A percentile compares a stretch with the other conserved stretches of the same genome.
Evolutionary conservation across 331 rosid species (phyloP).

Genomic region (Saraca asoca): DNA sequence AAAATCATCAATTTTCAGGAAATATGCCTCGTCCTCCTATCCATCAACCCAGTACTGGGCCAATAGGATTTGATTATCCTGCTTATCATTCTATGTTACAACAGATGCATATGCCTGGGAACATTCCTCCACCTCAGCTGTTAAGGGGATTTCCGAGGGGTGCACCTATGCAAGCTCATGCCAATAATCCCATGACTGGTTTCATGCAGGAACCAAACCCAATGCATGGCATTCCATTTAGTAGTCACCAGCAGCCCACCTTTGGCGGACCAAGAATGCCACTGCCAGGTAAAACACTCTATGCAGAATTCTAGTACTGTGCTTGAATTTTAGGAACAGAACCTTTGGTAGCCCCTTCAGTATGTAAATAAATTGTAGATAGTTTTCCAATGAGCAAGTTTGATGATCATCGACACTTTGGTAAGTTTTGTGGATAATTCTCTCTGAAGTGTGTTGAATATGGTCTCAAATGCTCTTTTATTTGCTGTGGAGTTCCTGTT

Average conservation of each 20-base stretch:
- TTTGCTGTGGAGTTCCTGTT: too few relatives aligned
- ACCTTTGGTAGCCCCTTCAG: too few relatives aligned
- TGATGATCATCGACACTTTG: too few relatives aligned
- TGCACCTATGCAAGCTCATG: conserved; percentile 55
- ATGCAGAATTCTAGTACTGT: neutral
- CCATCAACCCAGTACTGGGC: conserved; percentile 56
- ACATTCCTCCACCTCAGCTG: conserved; percentile 66
- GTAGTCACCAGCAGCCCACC: conserved; percentile 57
- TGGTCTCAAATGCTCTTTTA: too few relatives aligned
- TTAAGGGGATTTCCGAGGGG: conserved; percentile 74
- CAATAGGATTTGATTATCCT: conserved; percentile 65
- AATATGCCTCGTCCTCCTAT: conserved; percentile 77
- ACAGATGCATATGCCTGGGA: conserved; percentile 72
- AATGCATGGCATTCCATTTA: conserved; percentile 63
- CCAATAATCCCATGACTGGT: conserved; percentile 56
- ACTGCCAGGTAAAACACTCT: conserved; percentile 53
- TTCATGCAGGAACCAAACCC: conserved; percentile 71
- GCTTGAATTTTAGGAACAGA: neutral
- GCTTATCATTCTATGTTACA: conserved; percentile 71
- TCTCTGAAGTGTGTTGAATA: too few relatives aligned
- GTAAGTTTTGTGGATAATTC: too few relatives aligned
- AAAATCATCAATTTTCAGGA: conserved; percentile 67
- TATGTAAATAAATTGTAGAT: too few relatives aligned
- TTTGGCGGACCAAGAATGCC: conserved; percentile 69
- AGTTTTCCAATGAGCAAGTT: too few relatives aligned